Base-by-base conservation (phyloP, 768 basidiomycete species). In the Suillus tomentosus region DNA sequence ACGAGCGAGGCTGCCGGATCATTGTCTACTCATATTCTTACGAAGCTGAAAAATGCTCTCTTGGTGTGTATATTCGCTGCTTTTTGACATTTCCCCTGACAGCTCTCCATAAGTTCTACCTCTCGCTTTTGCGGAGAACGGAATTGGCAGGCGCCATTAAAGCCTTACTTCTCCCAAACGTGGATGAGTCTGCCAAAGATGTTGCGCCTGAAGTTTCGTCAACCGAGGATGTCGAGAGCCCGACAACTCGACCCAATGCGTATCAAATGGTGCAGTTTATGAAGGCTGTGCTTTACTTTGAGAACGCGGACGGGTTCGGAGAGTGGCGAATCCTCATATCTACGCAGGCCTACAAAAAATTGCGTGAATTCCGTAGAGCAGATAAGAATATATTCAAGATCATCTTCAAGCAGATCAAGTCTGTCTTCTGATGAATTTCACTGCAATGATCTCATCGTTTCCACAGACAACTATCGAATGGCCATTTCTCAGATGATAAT, bases 331-430 rank as follows among this genome's bases (percentile, higher is more conserved):
- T 91, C 58, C 72, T 87, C 19, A 82, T 89, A 6, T 82, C 84
- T 8, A 80, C 78, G 0, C 75, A 80, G 24, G 87, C 85, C 0
- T 79, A 82, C 58, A 73, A 73, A 19, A 79, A 85, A 63, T 70
- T 90, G 3, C 80, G 84, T 6, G 80, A 84, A 45, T 68, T 80
- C 14, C 80, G 79, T 0, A 78, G 78, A 57, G 78, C 78, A 31
- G 81, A 87, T 64, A 66, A 55, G 19, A 82, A 81, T 43, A 74
- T 74, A 42, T 88, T 87, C 67, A 69, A 68, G 15, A 85, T 87
- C 53, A 80, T 86, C 36, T 68, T 88, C 45, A 90, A 88, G 75
- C 91, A 91, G 71, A 88, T 91, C 70, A 85, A 80, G 90, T 88
- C 55, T 34, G 80, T 69, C 40, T 43, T 61, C 61, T 27, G 22